Evolutionary conservation across 257 asterid genomes (phyloP), one percentile per base, ranked within the genome.

Genomic region (Perilla frutescens): DNA sequence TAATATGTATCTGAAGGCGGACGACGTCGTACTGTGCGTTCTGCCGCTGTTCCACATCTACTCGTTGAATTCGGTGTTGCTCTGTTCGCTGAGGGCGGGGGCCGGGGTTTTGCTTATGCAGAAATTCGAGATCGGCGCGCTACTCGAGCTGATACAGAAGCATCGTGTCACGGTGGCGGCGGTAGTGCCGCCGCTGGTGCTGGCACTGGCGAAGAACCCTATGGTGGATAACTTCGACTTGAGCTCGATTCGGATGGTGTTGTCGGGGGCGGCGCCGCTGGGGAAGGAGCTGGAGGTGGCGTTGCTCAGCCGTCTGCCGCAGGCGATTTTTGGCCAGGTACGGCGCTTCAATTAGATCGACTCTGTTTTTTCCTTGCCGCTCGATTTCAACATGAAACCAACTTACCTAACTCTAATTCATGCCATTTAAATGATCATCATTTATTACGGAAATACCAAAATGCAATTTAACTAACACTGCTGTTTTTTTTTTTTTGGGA

Each of bases 191-290:
- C 97, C 96, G 66, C 48, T 91, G 13, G 97, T 89, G 4, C 37
- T 91, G 73, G 92, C 96, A 39, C 48, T 91, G 79, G 97, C 95
- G 0, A 91, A 88, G 86, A 91, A 84, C 14, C 88, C 95, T 3
- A 8, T 84, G 84, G 93, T 91, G 64, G 96, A 85, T 37, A 75
- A 76, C 6, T 91, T 60, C 74, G 96, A 91, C 50, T 72, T 91
- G 82, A 86, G 87, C 71, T 91, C 97, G 1, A 85, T 91, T 1
- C 53, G 92, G 39, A 4, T 86, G 80, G 96, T 91, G 76, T 4
- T 89, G 72, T 91, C 95, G 0, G 97, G 97, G 39, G 97, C 97
- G 6, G 97, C 97, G 44, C 96, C 97, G 76, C 87, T 91, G 4
- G 97, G 97, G 62, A 89, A 85, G 86, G 97, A 88, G 71, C 83